Percentiles rank a stretch among this genome's conserved stretches.
phyloP scores from a whole-genome alignment of 2,329 filamentous ascomycete species.

The Paecilomyces niveus region DNA sequence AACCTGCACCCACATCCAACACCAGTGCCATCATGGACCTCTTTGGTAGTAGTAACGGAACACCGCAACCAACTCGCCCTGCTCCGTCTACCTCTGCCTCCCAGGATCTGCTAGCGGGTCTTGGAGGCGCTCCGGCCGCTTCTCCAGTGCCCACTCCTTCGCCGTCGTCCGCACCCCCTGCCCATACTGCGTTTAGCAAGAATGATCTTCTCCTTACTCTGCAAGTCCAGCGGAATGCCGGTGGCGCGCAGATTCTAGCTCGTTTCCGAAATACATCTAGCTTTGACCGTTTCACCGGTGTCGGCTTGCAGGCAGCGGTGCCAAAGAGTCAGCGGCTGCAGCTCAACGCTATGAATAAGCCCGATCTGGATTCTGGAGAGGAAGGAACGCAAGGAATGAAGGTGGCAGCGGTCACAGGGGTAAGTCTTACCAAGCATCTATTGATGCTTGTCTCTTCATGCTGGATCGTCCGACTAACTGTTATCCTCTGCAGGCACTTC shows the following conservation, averaged over 20 bases:
- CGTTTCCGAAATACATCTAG: slow-evolving; percentile 73
- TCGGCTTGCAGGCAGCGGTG: slow-evolving; percentile 88
- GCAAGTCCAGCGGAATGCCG: slow-evolving; percentile 70
- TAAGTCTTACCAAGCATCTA: slow-evolving; percentile 50
- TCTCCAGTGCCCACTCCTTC: slow-evolving; percentile 37
- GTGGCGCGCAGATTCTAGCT: slow-evolving; percentile 72
- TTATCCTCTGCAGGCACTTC: slow-evolving; percentile 53
- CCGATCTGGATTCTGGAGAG: slow-evolving; percentile 66
- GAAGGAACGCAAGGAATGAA: slow-evolving; percentile 91
- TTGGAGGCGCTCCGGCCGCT: slow-evolving; percentile 46
- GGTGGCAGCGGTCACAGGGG: slow-evolving; percentile 75
- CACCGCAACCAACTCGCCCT: slow-evolving; percentile 42
- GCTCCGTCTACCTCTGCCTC: slow-evolving; percentile 38
- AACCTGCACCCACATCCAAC: slow-evolving; percentile 46
- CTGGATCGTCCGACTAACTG: slow-evolving; percentile 17
- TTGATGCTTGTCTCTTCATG: background rate
- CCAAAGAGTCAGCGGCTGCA: slow-evolving; percentile 95
- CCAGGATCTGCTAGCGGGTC: slow-evolving; percentile 26
- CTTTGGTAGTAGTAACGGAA: slow-evolving; percentile 52
- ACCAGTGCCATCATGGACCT: slow-evolving; percentile 83
- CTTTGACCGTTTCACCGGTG: slow-evolving; percentile 59
- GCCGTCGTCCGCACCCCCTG: slow-evolving; percentile 36
- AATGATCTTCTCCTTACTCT: slow-evolving; percentile 78
- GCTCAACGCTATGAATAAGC: slow-evolving; percentile 77
- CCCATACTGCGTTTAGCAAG: slow-evolving; percentile 73